Percentiles rank a stretch among this genome's conserved stretches.
phyloP scores from a whole-genome alignment of 495 filamentous ascomycete genomes.

The Apodospora peruviana region DNA sequence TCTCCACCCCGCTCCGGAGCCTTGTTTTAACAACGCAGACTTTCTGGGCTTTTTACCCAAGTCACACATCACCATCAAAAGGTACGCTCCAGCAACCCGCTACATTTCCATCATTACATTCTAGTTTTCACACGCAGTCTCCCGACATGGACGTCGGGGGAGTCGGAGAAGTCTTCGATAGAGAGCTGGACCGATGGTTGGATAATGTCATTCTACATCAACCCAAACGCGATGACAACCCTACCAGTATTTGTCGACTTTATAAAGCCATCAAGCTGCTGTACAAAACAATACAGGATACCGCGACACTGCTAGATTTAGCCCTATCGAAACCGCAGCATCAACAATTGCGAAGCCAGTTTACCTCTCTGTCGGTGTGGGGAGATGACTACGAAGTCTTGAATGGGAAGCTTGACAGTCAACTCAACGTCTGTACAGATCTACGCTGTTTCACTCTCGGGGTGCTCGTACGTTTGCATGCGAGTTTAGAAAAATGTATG shows the following conservation, averaged over 20 bases:
- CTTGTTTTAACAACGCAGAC: no score
- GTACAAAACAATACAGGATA: not conserved
- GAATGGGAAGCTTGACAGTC: not conserved
- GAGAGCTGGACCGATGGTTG: not conserved
- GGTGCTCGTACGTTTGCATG: not conserved
- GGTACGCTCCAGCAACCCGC: no score
- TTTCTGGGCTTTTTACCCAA: no score
- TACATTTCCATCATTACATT: no score
- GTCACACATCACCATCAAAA: no score
- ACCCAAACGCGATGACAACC: not conserved
- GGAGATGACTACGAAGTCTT: not conserved
- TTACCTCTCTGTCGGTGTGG: not conserved
- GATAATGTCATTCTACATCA: not conserved
- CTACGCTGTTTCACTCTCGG: not conserved
- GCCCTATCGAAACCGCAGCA: not conserved
- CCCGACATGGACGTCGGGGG: no score
- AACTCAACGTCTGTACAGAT: not conserved
- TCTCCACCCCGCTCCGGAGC: no score
- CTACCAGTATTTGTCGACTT: not conserved
- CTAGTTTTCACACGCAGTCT: no score
- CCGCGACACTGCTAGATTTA: not conserved
- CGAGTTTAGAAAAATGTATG: not conserved
- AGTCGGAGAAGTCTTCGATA: no score
- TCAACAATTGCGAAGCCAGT: not conserved
- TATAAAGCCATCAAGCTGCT: not conserved